Evolutionary conservation across 2,329 filamentous ascomycete genomes (phyloP), one percentile per base, ranked within the genome.

Genomic region (Gaeumannomyces sp.): DNA sequence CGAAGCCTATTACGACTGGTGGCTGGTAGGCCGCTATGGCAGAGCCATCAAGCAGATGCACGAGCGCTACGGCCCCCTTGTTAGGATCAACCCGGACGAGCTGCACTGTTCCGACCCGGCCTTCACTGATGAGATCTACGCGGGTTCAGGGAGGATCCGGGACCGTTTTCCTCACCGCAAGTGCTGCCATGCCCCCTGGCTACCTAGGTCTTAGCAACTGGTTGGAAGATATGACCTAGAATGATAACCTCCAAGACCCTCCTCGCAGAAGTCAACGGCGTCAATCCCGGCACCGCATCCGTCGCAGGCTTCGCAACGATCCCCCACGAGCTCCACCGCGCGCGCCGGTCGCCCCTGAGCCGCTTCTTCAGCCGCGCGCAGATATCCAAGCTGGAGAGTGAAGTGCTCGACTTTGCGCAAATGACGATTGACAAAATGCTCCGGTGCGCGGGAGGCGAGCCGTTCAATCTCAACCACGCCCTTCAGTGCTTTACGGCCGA

Each of bases 1-100:
- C 16, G 77, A 79, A 62, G 73, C 74, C 8, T 79, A 75, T 62
- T 73, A 76, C 61, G 77, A 79, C 63, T 71, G 73, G 64, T 71
- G 77, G 65, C 68, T 69, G 16, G 70, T 71, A 22, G 77, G 77
- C 3, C 67, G 72, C 16, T 79, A 79, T 66, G 73, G 73, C 14
- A 68, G 69, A 4, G 68, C 70, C 29, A 78, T 79, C 25, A 66
- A 69, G 3, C 64, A 69, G 13, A 77, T 78, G 73, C 76, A 79
- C 61, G 70, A 74, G n/a, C 65, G 67, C 11, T 78, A 79, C 66
- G 67, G 62, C 60, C 62, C 64, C 59, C 63, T 63, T 59, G 33
- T 65, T 57, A 60, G 66, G 31, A 64, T 72, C 16, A 77, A 72
- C 56, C 75, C 71, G 14, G 66, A 69, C 25, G 70, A 74, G 64